A percentile compares a stretch with the other conserved stretches of the same genome.
These are phyloP conservation scores for Ogataea degrootiae DNA, from an alignment of 805 yeast genomes.

Conservation along the genomic window DNA sequence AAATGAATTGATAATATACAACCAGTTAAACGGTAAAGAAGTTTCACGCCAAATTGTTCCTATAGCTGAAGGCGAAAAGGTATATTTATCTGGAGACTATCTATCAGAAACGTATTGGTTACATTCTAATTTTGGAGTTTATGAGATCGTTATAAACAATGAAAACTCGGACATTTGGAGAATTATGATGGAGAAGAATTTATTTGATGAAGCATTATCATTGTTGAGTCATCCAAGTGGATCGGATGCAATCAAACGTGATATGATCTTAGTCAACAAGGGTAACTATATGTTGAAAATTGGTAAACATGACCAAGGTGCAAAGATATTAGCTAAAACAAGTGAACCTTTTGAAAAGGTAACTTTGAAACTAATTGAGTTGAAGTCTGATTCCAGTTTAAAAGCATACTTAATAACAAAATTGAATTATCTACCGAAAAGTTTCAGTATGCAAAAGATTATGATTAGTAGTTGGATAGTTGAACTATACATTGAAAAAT, in stretches of 20 bases:
- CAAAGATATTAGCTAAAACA: constrained; percentile 57
- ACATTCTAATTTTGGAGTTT: constrained; percentile 53
- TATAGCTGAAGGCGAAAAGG: constrained; percentile 30
- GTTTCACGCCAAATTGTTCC: constrained; percentile 34
- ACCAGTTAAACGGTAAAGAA: constrained; percentile 46
- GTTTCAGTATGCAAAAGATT: constrained; percentile 38
- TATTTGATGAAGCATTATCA: constrained; percentile 63
- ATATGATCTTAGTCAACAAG: constrained; percentile 47
- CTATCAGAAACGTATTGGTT: constrained; percentile 68
- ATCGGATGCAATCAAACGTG: constrained; percentile 35
- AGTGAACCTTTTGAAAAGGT: constrained; percentile 65
- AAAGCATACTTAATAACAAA: constrained; percentile 42
- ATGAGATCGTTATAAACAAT: constrained; percentile 64
- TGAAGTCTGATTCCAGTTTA: constrained; percentile 38
- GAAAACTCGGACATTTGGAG: constrained; percentile 79
- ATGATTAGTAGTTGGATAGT: constrained; percentile 64
- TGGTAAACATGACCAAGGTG: constrained; percentile 36
- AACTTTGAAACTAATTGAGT: constrained; percentile 50
- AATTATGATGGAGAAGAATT: constrained; percentile 42
- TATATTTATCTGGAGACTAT: constrained; percentile 49
- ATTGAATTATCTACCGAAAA: constrained; percentile 29
- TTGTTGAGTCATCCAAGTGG: constrained; percentile 31
- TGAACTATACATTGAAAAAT: constrained; percentile 48
- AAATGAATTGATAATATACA: constrained; percentile 39
- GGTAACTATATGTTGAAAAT: constrained; percentile 43